A percentile compares a stretch with the other conserved stretches of the same genome.
Evolutionary conservation across 257 asterid species (phyloP).

Genomic region (Nicotiana sylvestris): DNA sequence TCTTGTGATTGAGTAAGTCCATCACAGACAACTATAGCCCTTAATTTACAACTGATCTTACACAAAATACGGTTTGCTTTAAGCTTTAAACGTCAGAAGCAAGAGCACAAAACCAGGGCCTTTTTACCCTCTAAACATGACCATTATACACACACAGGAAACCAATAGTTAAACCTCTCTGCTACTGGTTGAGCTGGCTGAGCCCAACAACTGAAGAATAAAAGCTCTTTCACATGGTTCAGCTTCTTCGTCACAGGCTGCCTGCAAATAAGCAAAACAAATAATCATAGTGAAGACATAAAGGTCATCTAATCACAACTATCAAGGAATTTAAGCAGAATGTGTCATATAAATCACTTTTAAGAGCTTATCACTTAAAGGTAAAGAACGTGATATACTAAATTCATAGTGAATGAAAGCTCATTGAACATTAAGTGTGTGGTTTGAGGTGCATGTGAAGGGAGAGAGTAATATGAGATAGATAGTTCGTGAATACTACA

Average conservation of each 20-base stretch:
- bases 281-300: constrained; percentile 5
- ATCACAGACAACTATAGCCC: not conserved
- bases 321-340: constrained; percentile 2
- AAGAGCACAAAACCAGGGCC: constrained; percentile 1
- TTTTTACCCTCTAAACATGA: constrained; percentile 6
- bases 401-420: not conserved
- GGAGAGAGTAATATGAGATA: constrained; percentile 7
- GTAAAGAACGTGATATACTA: constrained; percentile 1
- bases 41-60: not conserved
- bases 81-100: not conserved
- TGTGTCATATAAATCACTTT: not conserved
- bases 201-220: constrained; percentile 63
- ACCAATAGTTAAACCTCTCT: constrained; percentile 50
- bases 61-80: not conserved
- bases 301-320: not conserved
- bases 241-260: constrained; percentile 72
- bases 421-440: not conserved
- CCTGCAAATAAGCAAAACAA: constrained; percentile 47
- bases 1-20: not conserved
- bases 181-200: constrained; percentile 35
- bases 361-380: not conserved
- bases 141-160: constrained; percentile 14
- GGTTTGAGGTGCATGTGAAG: not conserved
- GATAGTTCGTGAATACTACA: not conserved
- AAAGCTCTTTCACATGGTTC: constrained; percentile 77